phyloP scores from a whole-genome alignment of 2,329 filamentous ascomycete genomes.

The Didymella arachidicola region DNA sequence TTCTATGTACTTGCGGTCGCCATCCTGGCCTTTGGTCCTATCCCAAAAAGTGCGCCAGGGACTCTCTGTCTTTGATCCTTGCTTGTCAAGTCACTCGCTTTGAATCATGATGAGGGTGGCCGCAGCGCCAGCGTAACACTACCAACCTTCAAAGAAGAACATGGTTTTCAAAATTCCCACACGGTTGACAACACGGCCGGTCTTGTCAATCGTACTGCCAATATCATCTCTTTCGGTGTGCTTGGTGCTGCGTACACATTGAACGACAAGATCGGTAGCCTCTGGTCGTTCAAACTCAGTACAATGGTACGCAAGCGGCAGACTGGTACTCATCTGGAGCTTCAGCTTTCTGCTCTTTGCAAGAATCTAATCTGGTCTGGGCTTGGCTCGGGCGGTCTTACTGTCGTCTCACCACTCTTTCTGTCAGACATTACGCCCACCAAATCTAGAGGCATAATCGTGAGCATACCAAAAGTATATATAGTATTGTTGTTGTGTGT shows the following conservation, averaged over 20 bases:
- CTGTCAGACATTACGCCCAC: conserved; percentile 1
- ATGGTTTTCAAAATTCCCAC: background rate
- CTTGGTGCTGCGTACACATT: conserved; percentile 1
- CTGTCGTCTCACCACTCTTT: conserved; percentile 2
- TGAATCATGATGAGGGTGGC: conserved; percentile 1
- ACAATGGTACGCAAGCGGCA: background rate
- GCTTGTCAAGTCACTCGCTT: background rate
- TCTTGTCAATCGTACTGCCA: conserved; percentile 5
- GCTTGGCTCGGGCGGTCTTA: conserved; percentile 1
- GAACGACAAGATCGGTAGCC: conserved; percentile 3
- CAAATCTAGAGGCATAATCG: conserved; percentile 2
- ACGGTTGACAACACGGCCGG: background rate
- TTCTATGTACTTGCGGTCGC: conserved; percentile 1
- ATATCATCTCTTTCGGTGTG: conserved; percentile 2
- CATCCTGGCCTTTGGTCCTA: background rate
- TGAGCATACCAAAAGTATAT: background rate
- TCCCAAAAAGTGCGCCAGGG: background rate
- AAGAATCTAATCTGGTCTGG: conserved; percentile 2
- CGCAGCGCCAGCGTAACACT: conserved; percentile 4
- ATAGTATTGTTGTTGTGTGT: conserved; percentile 1
- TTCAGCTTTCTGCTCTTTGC: conserved; percentile 3
- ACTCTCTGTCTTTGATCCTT: background rate
- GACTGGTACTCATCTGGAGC: conserved; percentile 1
- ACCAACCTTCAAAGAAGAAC: conserved; percentile 4
- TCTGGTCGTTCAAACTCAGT: conserved; percentile 3